Evolutionary conservation across 495 filamentous ascomycete genomes (phyloP).

Genomic region (Terfezia claveryi): DNA sequence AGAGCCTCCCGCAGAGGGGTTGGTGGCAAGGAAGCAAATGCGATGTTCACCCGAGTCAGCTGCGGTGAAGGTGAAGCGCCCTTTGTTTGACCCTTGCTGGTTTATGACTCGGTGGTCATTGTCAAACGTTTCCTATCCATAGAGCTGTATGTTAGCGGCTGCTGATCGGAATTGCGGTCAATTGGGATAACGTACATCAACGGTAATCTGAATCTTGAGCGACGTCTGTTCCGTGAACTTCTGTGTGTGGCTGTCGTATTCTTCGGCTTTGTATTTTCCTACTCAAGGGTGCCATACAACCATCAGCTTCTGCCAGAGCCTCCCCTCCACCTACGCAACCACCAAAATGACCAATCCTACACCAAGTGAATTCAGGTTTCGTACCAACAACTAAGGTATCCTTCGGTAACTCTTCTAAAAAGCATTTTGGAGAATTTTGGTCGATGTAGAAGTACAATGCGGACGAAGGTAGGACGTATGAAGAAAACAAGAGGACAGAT

Average conservation of each 20-base stretch:
- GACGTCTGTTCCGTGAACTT: slow-evolving; percentile 45
- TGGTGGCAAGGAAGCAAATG: slow-evolving; percentile 75
- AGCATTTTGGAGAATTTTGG: slow-evolving; percentile 59
- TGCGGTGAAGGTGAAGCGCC: slow-evolving; percentile 89
- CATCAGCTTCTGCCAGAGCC: not conserved
- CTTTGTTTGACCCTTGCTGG: slow-evolving; percentile 50
- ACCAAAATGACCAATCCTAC: not conserved
- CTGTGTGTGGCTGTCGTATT: slow-evolving; percentile 44
- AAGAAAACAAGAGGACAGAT: slow-evolving; percentile 12
- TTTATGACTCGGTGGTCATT: slow-evolving; percentile 90
- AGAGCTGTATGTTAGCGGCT: not conserved
- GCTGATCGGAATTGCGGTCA: not conserved
- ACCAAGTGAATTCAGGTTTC: slow-evolving; percentile 3
- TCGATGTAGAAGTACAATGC: slow-evolving; percentile 95
- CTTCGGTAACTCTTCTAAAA: slow-evolving; percentile 96
- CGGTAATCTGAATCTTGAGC: slow-evolving; percentile 68
- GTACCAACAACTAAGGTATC: slow-evolving; percentile 85
- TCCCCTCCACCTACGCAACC: not conserved
- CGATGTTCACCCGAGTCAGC: slow-evolving; percentile 84
- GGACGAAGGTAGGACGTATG: slow-evolving; percentile 34
- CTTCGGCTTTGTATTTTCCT: slow-evolving; percentile 69
- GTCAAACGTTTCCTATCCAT: slow-evolving; percentile 64
- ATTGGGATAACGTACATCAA: slow-evolving; percentile 34
- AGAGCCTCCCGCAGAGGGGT: slow-evolving; percentile 33
- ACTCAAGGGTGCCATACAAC: not conserved